Evolutionary conservation across 306 rosid genomes (phyloP), one percentile per base, ranked within the genome.

Genomic region (Trifolium repens): DNA sequence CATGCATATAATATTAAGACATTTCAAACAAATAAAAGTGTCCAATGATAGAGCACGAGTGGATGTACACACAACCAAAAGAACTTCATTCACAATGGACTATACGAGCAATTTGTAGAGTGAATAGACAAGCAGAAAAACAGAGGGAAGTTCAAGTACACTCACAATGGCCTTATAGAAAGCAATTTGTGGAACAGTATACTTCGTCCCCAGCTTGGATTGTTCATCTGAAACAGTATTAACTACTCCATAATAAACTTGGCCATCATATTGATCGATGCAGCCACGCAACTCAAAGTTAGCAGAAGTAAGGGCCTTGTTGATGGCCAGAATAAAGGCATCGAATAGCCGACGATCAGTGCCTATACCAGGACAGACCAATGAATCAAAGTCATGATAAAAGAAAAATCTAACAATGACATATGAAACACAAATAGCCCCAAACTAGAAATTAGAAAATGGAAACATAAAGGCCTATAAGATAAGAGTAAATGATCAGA

Each of bases 141-240:
- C 35, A 52, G 17, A 82, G 47, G 14, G 44, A 73, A 80, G n/a
- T 47, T 61, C 8, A 74, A 53, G 24, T 53, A 76, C 26, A 84
- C 98, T 87, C 83, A 91, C 98, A 81, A 91, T 83, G 42, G 98
- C 96, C 82, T 94, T 94, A 47, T 88, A 94, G 78, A 94, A 90
- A 63, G 98, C 97, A 87, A 91, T 91, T 82, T 94, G 97, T 0
- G 90, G 93, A 85, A 91, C 88, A 2, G 91, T 83, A 73, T 89
- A 94, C 71, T 84, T 94, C 0, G 98, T 91, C 46, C 98, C 98
- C 15, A 94, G 80, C 81, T 91, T 94, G 40, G 98, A 90, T 78
- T 90, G 94, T 72, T 91, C 96, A 35, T 94, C 98, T 0, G 97
- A 90, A 67, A 91, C 84, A 71, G 87, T 91, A 83, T 94, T 91